Percentiles rank a stretch among this genome's conserved stretches.
Evolutionary conservation across 169 alveolate genomes (phyloP).

Genomic region (Nephromyces sp.): DNA sequence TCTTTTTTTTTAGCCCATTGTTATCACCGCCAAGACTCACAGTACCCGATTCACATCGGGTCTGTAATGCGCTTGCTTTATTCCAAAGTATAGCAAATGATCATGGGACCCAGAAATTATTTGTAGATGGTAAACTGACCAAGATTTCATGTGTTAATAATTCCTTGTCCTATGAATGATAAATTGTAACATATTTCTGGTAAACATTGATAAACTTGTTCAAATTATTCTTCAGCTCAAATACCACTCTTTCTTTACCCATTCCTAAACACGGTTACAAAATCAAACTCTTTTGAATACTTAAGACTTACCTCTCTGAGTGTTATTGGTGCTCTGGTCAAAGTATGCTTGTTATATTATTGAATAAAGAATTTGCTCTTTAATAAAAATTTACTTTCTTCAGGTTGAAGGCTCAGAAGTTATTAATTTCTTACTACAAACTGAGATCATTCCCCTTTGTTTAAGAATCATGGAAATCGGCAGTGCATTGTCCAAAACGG

Average conservation of each 20-base stretch:
- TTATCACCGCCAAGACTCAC: constrained; percentile 87
- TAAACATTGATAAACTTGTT: too few species aligned
- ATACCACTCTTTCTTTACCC: constrained; percentile 95
- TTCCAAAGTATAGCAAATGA: constrained; percentile 96
- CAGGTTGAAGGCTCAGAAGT: constrained; percentile 91
- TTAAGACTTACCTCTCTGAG: constrained; percentile 94
- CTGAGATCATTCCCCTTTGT: constrained; percentile 95
- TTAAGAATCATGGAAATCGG: constrained; percentile 98
- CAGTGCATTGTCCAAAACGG: constrained; percentile 79
- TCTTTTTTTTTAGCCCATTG: constrained; percentile 29
- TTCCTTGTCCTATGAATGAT: too few species aligned
- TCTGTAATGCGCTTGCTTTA: constrained; percentile 95
- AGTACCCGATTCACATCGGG: constrained; percentile 83
- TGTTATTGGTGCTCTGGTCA: constrained; percentile 98
- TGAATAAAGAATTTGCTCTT: too few species aligned
- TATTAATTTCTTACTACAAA: constrained; percentile 83
- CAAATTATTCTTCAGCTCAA: constrained; percentile 73
- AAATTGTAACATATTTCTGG: too few species aligned
- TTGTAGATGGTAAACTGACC: constrained; percentile 66
- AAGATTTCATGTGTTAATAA: neutral
- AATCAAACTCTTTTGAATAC: constrained; percentile 92
- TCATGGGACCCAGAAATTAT: constrained; percentile 87
- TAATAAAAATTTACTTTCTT: neutral
- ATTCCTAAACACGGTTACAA: constrained; percentile 87
- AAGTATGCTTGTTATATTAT: constrained; percentile 71